Evolutionary conservation across 2,329 filamentous ascomycete genomes (phyloP).

Genomic region (Scedosporium minutisporum): DNA sequence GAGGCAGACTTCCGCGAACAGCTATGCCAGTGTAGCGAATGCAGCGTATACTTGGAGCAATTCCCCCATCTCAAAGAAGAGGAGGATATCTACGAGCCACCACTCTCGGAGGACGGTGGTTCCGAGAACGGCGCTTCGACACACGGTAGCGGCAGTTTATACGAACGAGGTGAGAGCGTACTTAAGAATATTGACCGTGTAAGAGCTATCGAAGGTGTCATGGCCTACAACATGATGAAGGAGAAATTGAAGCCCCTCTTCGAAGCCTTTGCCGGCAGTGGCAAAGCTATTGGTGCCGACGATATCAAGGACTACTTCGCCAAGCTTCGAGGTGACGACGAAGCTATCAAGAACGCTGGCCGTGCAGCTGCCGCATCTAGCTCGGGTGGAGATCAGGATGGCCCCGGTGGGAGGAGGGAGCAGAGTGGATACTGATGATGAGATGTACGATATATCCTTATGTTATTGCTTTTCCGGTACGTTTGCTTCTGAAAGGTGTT

Average conservation of each 20-base stretch:
- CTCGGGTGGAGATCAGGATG: constrained; percentile 19
- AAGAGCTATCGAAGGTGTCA: constrained; percentile 87
- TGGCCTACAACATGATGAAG: constrained; percentile 95
- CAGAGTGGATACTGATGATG: constrained; percentile 40
- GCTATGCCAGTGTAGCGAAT: constrained; percentile 74
- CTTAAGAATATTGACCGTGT: constrained; percentile 89
- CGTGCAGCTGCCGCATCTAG: constrained; percentile 34
- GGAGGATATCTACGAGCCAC: constrained; percentile 89
- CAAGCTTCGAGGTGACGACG: constrained; percentile 79
- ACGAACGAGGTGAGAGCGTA: constrained; percentile 87
- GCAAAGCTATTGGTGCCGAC: constrained; percentile 79
- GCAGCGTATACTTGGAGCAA: constrained; percentile 43
- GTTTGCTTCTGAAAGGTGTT: neutral
- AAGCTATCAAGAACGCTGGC: constrained; percentile 56
- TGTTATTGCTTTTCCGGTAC: neutral
- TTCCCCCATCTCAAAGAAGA: constrained; percentile 75
- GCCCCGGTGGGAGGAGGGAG: constrained; percentile 32
- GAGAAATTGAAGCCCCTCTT: constrained; percentile 94
- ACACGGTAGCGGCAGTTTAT: constrained; percentile 68
- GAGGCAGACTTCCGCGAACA: constrained; percentile 67
- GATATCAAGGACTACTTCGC: constrained; percentile 97
- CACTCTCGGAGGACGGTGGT: constrained; percentile 56
- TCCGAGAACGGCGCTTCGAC: constrained; percentile 47
- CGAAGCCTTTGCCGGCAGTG: constrained; percentile 86
- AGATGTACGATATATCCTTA: neutral